A percentile compares a stretch with the other conserved stretches of the same genome.
phyloP scores from a whole-genome alignment of 2,329 filamentous ascomycete species.

The Neocucurbitaria cava region DNA sequence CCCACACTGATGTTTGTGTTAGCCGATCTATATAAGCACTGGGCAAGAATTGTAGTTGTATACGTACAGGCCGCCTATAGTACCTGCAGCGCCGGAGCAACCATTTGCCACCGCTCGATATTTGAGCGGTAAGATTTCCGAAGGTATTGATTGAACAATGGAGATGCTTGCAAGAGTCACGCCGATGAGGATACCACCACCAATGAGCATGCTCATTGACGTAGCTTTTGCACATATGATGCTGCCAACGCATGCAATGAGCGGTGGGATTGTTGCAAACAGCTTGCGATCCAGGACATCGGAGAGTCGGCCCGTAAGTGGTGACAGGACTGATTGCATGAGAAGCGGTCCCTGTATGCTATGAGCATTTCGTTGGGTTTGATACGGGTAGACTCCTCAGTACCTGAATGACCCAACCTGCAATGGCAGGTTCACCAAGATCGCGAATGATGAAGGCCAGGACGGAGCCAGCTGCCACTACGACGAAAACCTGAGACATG shows the following conservation, averaged over 20 bases:
- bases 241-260: slow-evolving; percentile 62
- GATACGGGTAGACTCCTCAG: rapidly evolving
- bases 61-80: slow-evolving; percentile 60
- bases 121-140: slow-evolving; percentile 64
- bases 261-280: slow-evolving; percentile 59
- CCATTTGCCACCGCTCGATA: slow-evolving; percentile 64
- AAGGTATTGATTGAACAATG: slow-evolving; percentile 64
- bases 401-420: slow-evolving; percentile 65
- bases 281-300: slow-evolving; percentile 64
- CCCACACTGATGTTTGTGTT: slow-evolving; percentile 51
- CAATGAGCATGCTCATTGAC: slow-evolving; percentile 64
- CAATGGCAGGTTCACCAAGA: slow-evolving; percentile 57
- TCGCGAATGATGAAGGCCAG: slow-evolving; percentile 64
- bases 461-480: slow-evolving; percentile 62
- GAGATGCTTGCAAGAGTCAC: slow-evolving; percentile 62
- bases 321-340: slow-evolving; percentile 64
- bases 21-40: neutral
- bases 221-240: slow-evolving; percentile 63
- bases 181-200: slow-evolving; percentile 65
- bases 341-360: slow-evolving; percentile 60
- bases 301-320: slow-evolving; percentile 63
- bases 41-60: neutral
- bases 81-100: slow-evolving; percentile 59
- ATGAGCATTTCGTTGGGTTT: neutral
- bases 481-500: slow-evolving; percentile 63